Evolutionary conservation across 2,329 filamentous ascomycete species (phyloP), one percentile per base, ranked within the genome.

Genomic region (Aspergillus hiratsukae): DNA sequence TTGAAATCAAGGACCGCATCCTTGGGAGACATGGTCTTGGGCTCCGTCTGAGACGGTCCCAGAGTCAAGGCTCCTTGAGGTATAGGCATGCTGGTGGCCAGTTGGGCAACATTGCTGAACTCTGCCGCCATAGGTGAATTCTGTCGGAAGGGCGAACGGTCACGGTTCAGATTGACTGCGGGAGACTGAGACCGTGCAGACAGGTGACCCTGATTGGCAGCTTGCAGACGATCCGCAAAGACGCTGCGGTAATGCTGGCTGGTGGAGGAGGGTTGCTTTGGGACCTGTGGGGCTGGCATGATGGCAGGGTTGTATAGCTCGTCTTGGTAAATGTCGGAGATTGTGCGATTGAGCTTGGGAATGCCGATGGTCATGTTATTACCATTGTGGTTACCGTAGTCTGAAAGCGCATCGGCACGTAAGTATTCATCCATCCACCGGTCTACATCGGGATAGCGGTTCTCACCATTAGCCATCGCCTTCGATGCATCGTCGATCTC

Each of bases 21-120:
- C 75, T 96, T 95, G 25, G 93, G 94, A 1, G 93, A 97, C 49
- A 99, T 96, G 0, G 93, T 96, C 73, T 90, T 90, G 1, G 85
- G 81, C n/a, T 87, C 69, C 40, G 70, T 64, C 59, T 72, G 64
- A 51, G 76, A 53, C 50, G 63, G 51, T 25, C 62, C 58, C 53
- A 71, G 58, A n/a, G 56, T 61, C 60, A 72, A 77, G 53, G 67
- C 63, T 49, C 61, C 64, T 41, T 70, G 67, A 31, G 61, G 29
- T 55, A 70, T 65, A 9, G 72, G 70, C n/a, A 72, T 63, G 37
- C 70, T 70, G n/a, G 71, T 70, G 1, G 68, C 73, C 29, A 80
- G 69, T 41, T 78, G 77, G 45, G 51, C 65, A 60, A 60, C 78
- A 10, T 64, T 61, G 27, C 65, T 66, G 64, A 78, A 75, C 71